Percentiles rank a stretch among this genome's conserved stretches.
Conservation (phyloP, 345 rosid genomes). For the Moringa oleifera region DNA sequence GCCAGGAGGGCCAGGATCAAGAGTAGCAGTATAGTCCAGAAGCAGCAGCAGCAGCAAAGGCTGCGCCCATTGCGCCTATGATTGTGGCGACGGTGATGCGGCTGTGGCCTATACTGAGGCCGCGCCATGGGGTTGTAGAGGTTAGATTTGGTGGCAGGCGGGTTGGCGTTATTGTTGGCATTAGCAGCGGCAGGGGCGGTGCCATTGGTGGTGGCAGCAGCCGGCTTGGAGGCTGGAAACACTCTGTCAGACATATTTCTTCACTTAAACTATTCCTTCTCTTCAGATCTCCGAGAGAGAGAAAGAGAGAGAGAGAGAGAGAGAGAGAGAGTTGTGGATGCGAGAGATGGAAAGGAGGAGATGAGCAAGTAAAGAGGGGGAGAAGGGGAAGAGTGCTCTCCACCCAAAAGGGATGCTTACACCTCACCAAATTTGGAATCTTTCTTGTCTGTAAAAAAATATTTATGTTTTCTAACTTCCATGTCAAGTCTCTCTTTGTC, state of each 20-base stretch:
- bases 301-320: conserved; percentile 1
- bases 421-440: conserved; percentile 19
- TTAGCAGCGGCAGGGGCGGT: conserved; percentile 18
- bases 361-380: conserved; percentile 17
- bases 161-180: conserved; percentile 16
- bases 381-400: conserved; percentile 9
- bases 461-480: not conserved
- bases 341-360: not conserved
- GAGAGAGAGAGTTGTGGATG: conserved; percentile 4
- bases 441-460: not conserved
- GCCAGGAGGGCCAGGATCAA: conserved; percentile 58
- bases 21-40: conserved; percentile 66
- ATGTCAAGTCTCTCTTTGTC: conserved; percentile 17
- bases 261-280: too few relatives aligned
- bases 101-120: conserved; percentile 55
- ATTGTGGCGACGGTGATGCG: conserved; percentile 46
- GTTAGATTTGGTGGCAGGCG: conserved; percentile 37
- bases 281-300: too few relatives aligned
- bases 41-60: conserved; percentile 80
- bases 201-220: conserved; percentile 22
- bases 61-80: conserved; percentile 54
- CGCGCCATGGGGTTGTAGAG: conserved; percentile 56
- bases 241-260: conserved; percentile 55
- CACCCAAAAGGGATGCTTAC: conserved; percentile 23
- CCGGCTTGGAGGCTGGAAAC: conserved; percentile 64